These are phyloP conservation scores for Aspergillus sp. DNA, from an alignment of 2,329 filamentous ascomycete species.

Conservation along the genomic window DNA sequence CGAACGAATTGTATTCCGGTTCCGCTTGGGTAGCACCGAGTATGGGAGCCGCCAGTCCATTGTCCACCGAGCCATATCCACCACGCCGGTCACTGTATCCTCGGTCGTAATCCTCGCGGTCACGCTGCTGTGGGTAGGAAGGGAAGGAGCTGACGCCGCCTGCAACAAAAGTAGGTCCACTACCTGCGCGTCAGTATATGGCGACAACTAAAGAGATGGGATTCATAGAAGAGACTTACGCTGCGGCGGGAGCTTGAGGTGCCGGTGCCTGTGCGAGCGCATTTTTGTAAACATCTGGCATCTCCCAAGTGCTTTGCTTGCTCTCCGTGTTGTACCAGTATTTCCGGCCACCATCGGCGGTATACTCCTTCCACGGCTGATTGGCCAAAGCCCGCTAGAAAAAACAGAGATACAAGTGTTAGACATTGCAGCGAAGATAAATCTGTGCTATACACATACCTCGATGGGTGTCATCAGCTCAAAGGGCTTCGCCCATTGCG, in stretches of 20 bases:
- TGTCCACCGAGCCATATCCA: slow-evolving; percentile 41
- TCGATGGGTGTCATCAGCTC: slow-evolving; percentile 81
- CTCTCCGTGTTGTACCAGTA: slow-evolving; percentile 96
- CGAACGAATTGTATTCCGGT: slow-evolving; percentile 71
- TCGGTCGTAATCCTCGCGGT: slow-evolving; percentile 46
- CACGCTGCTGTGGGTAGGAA: slow-evolving; percentile 37
- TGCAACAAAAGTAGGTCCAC: slow-evolving; percentile 54
- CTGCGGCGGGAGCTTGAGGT: slow-evolving; percentile 39
- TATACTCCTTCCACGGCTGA: slow-evolving; percentile 91
- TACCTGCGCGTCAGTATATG: slow-evolving; percentile 36
- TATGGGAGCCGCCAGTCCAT: slow-evolving; percentile 33
- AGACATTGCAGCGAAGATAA: not conserved
- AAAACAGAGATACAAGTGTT: not conserved
- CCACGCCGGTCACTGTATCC: slow-evolving; percentile 44
- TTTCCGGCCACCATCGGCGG: slow-evolving; percentile 76
- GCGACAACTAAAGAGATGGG: too few relatives aligned
- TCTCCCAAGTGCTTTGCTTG: slow-evolving; percentile 90
- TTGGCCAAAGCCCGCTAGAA: slow-evolving; percentile 69
- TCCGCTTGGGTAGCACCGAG: slow-evolving; percentile 50
- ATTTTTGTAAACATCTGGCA: slow-evolving; percentile 76
- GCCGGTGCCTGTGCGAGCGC: slow-evolving; percentile 58
- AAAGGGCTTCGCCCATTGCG: slow-evolving; percentile 90
- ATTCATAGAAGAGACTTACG: slow-evolving; percentile 34
- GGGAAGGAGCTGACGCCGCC: slow-evolving; percentile 47
- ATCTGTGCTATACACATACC: slow-evolving; percentile 45